Evolutionary conservation across 2,329 filamentous ascomycete species (phyloP).

Genomic region (Penicillium palitans): DNA sequence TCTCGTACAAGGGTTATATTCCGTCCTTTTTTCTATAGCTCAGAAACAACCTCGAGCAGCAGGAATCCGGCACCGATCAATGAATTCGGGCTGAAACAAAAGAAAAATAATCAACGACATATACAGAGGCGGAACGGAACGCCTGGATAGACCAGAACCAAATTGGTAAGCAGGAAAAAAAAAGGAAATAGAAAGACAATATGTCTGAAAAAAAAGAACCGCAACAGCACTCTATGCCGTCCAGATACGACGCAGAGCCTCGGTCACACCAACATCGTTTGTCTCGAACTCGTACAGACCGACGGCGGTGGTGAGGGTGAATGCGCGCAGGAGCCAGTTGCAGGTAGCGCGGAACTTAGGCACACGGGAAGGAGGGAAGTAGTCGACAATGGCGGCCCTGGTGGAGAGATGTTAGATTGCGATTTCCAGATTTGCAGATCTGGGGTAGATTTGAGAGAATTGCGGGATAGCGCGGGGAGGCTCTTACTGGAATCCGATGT

Average conservation of each 20-base stretch:
- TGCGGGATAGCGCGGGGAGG: not conserved
- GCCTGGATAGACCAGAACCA: slow-evolving; percentile 31
- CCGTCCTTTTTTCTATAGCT: slow-evolving; percentile 23
- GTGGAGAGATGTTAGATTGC: slow-evolving; percentile 15
- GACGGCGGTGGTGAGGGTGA: slow-evolving; percentile 77
- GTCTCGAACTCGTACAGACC: slow-evolving; percentile 99
- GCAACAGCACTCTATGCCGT: slow-evolving; percentile 56
- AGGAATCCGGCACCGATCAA: slow-evolving; percentile 18
- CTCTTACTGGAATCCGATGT: slow-evolving; percentile 84
- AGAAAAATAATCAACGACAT: slow-evolving; percentile 29
- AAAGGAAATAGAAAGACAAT: slow-evolving; percentile 26
- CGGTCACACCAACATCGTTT: slow-evolving; percentile 92
- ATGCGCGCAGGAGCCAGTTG: slow-evolving; percentile 75
- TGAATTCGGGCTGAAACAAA: slow-evolving; percentile 25
- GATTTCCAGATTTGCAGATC: not conserved
- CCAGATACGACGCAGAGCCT: slow-evolving; percentile 87
- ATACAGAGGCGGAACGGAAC: slow-evolving; percentile 39
- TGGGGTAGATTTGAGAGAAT: not conserved
- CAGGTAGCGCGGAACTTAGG: slow-evolving; percentile 67
- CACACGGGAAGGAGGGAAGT: slow-evolving; percentile 72
- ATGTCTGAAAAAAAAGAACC: slow-evolving; percentile 10
- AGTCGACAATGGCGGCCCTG: slow-evolving; percentile 79
- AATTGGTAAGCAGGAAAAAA: slow-evolving; percentile 13
- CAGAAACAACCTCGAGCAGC: slow-evolving; percentile 16
- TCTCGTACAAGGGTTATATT: slow-evolving; percentile 17